Evolutionary conservation across 768 basidiomycete genomes (phyloP).

Genomic region (Cubamyces sp.): DNA sequence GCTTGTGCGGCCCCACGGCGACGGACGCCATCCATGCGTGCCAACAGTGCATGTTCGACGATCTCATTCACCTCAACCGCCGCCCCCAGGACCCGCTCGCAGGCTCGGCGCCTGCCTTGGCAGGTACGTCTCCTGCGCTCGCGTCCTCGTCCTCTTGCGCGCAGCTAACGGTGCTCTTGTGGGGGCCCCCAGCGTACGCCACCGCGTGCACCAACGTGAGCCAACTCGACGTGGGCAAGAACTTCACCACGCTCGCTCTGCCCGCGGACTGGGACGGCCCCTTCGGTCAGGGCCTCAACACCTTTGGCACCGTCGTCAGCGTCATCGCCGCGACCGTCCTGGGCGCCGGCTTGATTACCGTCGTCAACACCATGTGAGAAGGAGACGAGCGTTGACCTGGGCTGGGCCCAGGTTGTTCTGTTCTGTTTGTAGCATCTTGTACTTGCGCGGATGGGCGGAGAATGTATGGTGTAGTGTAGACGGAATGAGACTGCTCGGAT

Average conservation of each 20-base stretch:
- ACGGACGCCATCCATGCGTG: constrained; percentile 51
- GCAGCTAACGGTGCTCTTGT: not conserved
- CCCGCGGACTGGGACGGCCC: constrained; percentile 67
- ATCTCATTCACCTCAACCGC: constrained; percentile 55
- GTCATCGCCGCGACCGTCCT: constrained; percentile 51
- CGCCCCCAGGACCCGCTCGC: constrained; percentile 56
- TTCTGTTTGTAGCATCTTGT: not conserved
- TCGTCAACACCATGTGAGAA: constrained; percentile 57
- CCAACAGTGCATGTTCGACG: constrained; percentile 70
- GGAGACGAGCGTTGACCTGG: not conserved
- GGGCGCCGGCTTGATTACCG: constrained; percentile 49
- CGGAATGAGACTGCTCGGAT: not conserved
- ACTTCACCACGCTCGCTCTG: constrained; percentile 46
- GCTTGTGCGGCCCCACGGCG: constrained; percentile 53
- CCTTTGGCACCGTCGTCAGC: constrained; percentile 47
- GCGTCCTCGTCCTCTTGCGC: not conserved
- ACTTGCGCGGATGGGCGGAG: not conserved
- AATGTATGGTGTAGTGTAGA: constrained; percentile 6
- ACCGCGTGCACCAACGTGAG: constrained; percentile 46
- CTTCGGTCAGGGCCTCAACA: constrained; percentile 49
- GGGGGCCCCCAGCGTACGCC: constrained; percentile 51
- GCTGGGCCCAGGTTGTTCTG: constrained; percentile 2
- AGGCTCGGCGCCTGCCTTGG: constrained; percentile 63
- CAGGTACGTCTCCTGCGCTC: constrained; percentile 44
- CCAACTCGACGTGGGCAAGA: constrained; percentile 42